Evolutionary conservation across 495 filamentous ascomycete genomes (phyloP).

Genomic region (Bacidia gigantensis): DNA sequence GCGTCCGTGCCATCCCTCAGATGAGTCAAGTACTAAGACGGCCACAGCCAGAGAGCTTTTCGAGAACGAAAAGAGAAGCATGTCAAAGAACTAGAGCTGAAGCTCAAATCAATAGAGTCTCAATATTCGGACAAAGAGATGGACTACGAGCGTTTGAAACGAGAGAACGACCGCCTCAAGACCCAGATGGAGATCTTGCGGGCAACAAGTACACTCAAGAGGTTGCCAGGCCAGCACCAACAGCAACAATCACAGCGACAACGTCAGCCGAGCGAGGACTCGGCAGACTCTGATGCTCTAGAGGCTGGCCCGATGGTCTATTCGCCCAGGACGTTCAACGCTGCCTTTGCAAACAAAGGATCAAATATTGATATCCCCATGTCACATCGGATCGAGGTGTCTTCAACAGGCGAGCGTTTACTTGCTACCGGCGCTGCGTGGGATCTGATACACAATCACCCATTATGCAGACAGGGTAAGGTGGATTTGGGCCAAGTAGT

Average conservation of each 20-base stretch:
- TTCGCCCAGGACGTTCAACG: conserved; percentile 58
- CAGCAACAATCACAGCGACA: background rate
- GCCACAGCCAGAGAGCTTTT: conserved; percentile 76
- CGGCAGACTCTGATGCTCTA: conserved; percentile 20
- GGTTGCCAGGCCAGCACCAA: conserved; percentile 22
- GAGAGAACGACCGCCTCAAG: conserved; percentile 60
- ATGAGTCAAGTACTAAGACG: conserved; percentile 1
- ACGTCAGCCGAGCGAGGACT: conserved; percentile 2
- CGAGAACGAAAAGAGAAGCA: conserved; percentile 92
- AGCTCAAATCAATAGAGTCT: conserved; percentile 60
- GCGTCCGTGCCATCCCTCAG: background rate
- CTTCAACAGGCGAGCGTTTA: conserved; percentile 55
- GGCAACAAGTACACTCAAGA: conserved; percentile 39
- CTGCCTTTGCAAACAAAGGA: conserved; percentile 29
- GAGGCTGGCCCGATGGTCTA: conserved; percentile 56
- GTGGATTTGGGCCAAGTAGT: conserved; percentile 73
- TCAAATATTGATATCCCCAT: conserved; percentile 20
- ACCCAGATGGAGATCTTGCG: conserved; percentile 92
- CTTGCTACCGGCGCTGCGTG: conserved; percentile 73
- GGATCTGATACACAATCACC: conserved; percentile 80
- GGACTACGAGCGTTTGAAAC: conserved; percentile 76
- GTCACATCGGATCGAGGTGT: conserved; percentile 54
- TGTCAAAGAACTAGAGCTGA: conserved; percentile 81
- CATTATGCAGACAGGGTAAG: conserved; percentile 62
- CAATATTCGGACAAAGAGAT: conserved; percentile 38